Evolutionary conservation across 78 protist genomes (phyloP), one percentile per base, ranked within the genome.

Genomic region (Reticulomyxa filosa): DNA sequence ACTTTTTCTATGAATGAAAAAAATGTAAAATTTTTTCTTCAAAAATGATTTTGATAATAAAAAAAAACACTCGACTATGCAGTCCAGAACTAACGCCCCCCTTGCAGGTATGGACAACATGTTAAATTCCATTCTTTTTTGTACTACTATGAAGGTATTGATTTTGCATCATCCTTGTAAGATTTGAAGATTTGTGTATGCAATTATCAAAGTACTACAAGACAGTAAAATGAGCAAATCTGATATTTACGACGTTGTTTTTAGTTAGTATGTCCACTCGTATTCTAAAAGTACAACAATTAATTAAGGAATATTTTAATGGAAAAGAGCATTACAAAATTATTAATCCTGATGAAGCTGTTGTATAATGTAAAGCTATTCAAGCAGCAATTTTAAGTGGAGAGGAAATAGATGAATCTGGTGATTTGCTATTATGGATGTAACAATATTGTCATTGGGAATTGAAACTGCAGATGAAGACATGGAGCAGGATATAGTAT

Each of bases 331-430:
- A 84, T 32, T 84, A 78, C 76, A 70, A 71, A 59, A 89, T 92
- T 37, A 82, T 93, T 79, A 86, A 92, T 81, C 99, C 99, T 71
- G 98, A 97, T 56, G 98, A 93, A 80, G 98, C 98, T 32, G 97
- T 94, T 0, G 98, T 99, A 38, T 81, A 75, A 57, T 73, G 79
- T 46, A 99, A 98, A 0, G 99, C 99, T 38, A 88, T 92, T 4
- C 99, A 96, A 78, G 99, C 88, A n/a, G 95, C 87, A n/a, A 75
- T 90, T 32, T 77, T 93, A 17, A 25, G 83, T 0, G 92, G 86
- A 13, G 90, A 68, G 55, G 92, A 83, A 5, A 86, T 67, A 10
- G 59, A 72, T 63, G 57, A 74, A 62, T 76, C 72, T 0, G 64
- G 73, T 59, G 75, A 79, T 53, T 11, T 79, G 17, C 70, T 87